A percentile compares a stretch with the other conserved stretches of the same genome.
These are phyloP conservation scores for Mycena indigotica DNA, from an alignment of 768 basidiomycete species.

Conservation along the genomic window DNA sequence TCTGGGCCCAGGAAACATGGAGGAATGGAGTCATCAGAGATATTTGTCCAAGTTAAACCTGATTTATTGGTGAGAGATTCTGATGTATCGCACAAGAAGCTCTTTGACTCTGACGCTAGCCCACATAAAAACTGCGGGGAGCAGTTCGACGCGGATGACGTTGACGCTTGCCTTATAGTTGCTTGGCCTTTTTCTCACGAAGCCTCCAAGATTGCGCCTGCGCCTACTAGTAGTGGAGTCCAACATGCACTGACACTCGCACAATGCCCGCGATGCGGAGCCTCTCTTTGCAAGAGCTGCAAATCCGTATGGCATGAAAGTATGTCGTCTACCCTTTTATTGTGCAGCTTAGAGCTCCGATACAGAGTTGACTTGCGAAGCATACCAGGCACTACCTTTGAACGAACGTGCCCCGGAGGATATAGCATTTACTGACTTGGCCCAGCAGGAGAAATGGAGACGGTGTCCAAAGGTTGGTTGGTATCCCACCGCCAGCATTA, in stretches of 20 bases:
- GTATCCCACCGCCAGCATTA: too few relatives aligned
- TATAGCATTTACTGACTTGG: conserved; percentile 23
- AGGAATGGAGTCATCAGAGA: conserved; percentile 25
- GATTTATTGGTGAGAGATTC: conserved; percentile 25
- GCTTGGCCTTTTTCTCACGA: too few relatives aligned
- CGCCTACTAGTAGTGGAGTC: conserved; percentile 20
- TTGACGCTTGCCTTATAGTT: too few relatives aligned
- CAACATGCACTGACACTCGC: conserved; percentile 17
- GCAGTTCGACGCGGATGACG: conserved; percentile 23
- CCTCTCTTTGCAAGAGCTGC: conserved; percentile 23
- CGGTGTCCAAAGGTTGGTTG: conserved; percentile 23
- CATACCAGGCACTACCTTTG: conserved; percentile 23
- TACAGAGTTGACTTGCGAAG: conserved; percentile 23
- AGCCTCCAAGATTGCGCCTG: conserved; percentile 22
- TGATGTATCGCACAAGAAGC: too few relatives aligned
- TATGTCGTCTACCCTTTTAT: conserved; percentile 2
- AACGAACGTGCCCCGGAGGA: conserved; percentile 24
- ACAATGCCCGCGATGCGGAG: conserved; percentile 25
- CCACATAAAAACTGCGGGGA: conserved; percentile 27
- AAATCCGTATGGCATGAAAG: conserved; percentile 25
- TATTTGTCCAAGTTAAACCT: conserved; percentile 24
- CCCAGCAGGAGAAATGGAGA: conserved; percentile 25
- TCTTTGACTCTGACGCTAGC: too few relatives aligned
- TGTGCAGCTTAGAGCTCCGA: too few relatives aligned
- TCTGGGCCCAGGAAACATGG: conserved; percentile 24